Evolutionary conservation across 2,329 filamentous ascomycete genomes (phyloP).

Genomic region (Trichoderma sp.): DNA sequence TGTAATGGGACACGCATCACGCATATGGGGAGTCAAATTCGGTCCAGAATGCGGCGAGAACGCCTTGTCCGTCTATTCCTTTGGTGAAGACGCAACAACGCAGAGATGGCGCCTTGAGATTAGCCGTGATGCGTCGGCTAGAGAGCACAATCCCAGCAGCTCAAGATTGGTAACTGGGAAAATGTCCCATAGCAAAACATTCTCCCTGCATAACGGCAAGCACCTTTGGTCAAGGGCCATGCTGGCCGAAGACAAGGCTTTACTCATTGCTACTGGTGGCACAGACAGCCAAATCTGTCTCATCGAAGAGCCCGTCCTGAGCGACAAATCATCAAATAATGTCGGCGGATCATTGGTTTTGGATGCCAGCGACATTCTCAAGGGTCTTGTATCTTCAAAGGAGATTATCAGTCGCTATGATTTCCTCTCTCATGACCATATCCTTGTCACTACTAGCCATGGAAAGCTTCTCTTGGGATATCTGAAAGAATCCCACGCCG

Average conservation of each 20-base stretch:
- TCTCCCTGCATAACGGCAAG: constrained; percentile 76
- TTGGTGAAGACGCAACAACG: constrained; percentile 80
- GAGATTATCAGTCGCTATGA: constrained; percentile 63
- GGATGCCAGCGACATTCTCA: constrained; percentile 40
- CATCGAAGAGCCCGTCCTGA: constrained; percentile 37
- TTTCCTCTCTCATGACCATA: constrained; percentile 55
- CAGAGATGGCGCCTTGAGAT: constrained; percentile 68
- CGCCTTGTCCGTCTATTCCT: constrained; percentile 61
- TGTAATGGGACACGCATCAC: constrained; percentile 81
- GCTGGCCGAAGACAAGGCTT: constrained; percentile 33
- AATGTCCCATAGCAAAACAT: constrained; percentile 57
- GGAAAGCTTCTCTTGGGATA: constrained; percentile 59
- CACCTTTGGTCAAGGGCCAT: constrained; percentile 80
- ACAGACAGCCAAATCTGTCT: constrained; percentile 71
- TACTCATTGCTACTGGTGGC: constrained; percentile 72
- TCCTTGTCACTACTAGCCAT: constrained; percentile 61
- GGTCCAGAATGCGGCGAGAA: constrained; percentile 38
- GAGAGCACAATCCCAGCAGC: constrained; percentile 11
- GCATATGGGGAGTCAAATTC: constrained; percentile 87
- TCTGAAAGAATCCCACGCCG: constrained; percentile 30
- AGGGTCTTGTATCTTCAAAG: constrained; percentile 26
- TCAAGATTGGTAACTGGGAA: constrained; percentile 26
- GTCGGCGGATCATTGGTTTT: constrained; percentile 30
- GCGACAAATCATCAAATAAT: background rate
- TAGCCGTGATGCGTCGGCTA: background rate